Evolutionary conservation across 2,329 filamentous ascomycete genomes (phyloP).

Genomic region (Polytolypa hystricis): DNA sequence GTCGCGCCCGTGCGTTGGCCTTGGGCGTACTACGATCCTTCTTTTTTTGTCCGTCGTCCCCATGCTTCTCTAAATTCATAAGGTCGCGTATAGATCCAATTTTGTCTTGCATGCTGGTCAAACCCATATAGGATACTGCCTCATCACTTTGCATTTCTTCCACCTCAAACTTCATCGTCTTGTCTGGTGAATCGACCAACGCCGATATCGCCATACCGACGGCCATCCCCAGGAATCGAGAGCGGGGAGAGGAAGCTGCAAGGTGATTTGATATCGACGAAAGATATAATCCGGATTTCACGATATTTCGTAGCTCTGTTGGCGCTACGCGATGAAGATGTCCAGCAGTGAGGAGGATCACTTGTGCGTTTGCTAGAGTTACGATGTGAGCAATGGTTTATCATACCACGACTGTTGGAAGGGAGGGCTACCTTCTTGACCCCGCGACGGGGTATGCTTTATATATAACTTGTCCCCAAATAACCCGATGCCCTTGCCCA

Average conservation of each 20-base stretch:
- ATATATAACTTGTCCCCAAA: conserved; percentile 86
- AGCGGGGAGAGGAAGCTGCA: conserved; percentile 59
- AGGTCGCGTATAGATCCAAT: conserved; percentile 49
- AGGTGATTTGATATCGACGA: conserved; percentile 76
- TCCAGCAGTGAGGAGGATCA: conserved; percentile 64
- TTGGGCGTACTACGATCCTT: conserved; percentile 7
- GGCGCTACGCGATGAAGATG: conserved; percentile 59
- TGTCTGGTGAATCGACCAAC: conserved; percentile 55
- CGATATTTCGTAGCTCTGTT: conserved; percentile 55
- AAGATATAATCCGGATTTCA: conserved; percentile 63
- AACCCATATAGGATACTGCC: conserved; percentile 59
- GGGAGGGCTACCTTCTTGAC: conserved; percentile 70
- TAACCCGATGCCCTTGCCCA: conserved; percentile 54
- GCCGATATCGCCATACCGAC: conserved; percentile 63
- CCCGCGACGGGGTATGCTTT: conserved; percentile 67
- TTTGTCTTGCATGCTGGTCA: conserved; percentile 53
- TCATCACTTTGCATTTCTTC: conserved; percentile 66
- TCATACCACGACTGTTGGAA: neutral
- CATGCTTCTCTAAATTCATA: conserved; percentile 14
- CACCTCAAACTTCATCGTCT: conserved; percentile 70
- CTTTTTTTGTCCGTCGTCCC: conserved; percentile 13
- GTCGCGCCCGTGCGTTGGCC: conserved; percentile 10
- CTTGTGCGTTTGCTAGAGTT: conserved; percentile 65
- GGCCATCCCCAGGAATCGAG: conserved; percentile 77
- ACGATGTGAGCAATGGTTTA: conserved; percentile 7